phyloP scores from a whole-genome alignment of 148 eudicot species.

The Mesembryanthemum crystallinum region DNA sequence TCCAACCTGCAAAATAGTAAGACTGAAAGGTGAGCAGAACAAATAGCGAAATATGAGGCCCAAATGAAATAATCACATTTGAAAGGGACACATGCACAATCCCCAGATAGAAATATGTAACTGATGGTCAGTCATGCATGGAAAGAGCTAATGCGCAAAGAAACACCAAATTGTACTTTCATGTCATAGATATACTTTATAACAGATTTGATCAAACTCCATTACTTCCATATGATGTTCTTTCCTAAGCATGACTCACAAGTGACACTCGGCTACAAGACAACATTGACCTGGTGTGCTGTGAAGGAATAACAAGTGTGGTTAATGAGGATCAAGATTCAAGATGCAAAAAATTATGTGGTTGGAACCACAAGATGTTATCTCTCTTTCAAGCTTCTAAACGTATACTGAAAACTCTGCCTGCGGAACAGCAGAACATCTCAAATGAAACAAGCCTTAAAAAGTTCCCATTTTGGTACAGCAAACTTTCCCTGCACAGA shows the following conservation, averaged over 20 bases:
- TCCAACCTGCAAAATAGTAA: conserved; percentile 45
- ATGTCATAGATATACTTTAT: not conserved
- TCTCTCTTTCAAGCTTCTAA: conserved; percentile 72
- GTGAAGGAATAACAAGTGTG: not conserved
- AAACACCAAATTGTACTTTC: not conserved
- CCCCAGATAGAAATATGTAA: not conserved
- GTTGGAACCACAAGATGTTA: not conserved
- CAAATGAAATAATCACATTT: not conserved
- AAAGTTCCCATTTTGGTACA: conserved; percentile 62
- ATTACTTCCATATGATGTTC: not conserved
- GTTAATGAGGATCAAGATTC: not conserved
- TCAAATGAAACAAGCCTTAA: conserved; percentile 59
- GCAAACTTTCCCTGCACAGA: conserved; percentile 52
- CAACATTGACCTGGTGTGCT: not conserved
- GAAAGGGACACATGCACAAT: not conserved
- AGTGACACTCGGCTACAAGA: not conserved
- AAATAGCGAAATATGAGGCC: not conserved
- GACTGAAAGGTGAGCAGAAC: not conserved
- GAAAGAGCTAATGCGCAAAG: not conserved
- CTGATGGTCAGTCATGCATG: not conserved
- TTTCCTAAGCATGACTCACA: not conserved
- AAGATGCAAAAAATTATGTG: too few species aligned
- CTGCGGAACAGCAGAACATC: conserved; percentile 71
- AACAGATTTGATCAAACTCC: not conserved
- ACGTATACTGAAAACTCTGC: conserved; percentile 66